These are phyloP conservation scores for Eleusine coracana DNA, from an alignment of 176 grass and related monocot species.

Conservation along the genomic window DNA sequence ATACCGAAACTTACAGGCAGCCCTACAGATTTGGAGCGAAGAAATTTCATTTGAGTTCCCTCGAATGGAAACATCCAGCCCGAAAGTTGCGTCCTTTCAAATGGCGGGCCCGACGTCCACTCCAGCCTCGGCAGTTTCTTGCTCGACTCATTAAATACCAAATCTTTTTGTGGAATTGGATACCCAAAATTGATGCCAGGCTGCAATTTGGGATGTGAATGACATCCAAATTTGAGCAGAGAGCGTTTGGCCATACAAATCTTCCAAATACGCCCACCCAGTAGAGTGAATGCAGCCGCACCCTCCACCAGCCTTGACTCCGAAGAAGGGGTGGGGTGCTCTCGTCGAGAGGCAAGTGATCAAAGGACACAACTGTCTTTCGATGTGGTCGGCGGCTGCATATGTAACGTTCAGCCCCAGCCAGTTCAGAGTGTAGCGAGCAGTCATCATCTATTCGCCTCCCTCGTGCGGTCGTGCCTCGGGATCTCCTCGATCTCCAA, in stretches of 20 bases:
- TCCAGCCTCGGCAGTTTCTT: neutral
- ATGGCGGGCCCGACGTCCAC: neutral
- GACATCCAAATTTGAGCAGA: neutral
- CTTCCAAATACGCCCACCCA: neutral
- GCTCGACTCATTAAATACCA: neutral
- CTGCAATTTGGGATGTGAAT: neutral
- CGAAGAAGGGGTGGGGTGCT: neutral
- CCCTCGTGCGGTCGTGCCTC: too few species aligned
- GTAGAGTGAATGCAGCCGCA: neutral
- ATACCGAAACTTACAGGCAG: neutral
- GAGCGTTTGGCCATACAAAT: neutral
- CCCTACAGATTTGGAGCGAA: neutral
- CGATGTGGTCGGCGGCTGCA: neutral
- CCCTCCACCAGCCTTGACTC: neutral
- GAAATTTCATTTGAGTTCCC: neutral
- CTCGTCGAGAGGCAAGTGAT: neutral
- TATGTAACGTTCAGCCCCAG: neutral
- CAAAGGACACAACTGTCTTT: neutral
- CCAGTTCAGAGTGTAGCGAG: neutral
- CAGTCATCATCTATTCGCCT: neutral
- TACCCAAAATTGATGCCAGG: neutral
- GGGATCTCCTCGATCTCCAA: conserved; percentile 22
- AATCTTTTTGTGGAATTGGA: neutral
- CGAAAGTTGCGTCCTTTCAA: neutral
- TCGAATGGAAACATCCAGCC: neutral